These are phyloP conservation scores for Xylariaceae sp. DNA, from an alignment of 2,329 filamentous ascomycete genomes.

Conservation along the genomic window DNA sequence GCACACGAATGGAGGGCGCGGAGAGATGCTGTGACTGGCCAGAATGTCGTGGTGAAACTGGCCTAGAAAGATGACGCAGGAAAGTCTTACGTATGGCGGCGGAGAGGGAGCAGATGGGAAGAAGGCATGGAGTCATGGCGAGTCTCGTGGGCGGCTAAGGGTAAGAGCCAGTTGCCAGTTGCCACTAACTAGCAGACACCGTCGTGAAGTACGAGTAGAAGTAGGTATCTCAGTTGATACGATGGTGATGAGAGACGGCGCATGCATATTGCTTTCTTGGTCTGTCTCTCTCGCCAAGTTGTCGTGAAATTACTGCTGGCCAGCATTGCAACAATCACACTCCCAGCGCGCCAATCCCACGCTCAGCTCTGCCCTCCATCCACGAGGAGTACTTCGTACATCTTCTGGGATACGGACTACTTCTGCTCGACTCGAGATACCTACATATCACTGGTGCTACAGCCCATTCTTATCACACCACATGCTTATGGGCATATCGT, in stretches of 20 bases:
- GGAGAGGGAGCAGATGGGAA: too few relatives aligned
- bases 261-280: neutral
- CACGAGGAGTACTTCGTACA: too few relatives aligned
- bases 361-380: neutral
- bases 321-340: neutral
- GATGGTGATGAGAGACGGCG: neutral
- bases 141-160: too few relatives aligned
- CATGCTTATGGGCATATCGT: neutral
- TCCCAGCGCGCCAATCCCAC: neutral
- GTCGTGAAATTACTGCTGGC: neutral
- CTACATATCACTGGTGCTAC: neutral
- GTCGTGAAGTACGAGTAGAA: neutral
- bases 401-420: too few relatives aligned
- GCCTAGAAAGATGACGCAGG: neutral
- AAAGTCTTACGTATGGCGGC: neutral
- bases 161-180: too few relatives aligned
- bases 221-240: neutral
- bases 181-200: neutral
- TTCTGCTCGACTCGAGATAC: neutral
- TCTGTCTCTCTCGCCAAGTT: neutral
- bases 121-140: too few relatives aligned
- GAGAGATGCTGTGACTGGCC: conserved; percentile 13
- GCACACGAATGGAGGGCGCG: conserved; percentile 10
- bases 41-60: neutral
- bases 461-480: neutral